Percentiles rank a stretch among this genome's conserved stretches.
Evolutionary conservation across 208 protist genomes (phyloP).

Genomic region (Crithidia expoeki): DNA sequence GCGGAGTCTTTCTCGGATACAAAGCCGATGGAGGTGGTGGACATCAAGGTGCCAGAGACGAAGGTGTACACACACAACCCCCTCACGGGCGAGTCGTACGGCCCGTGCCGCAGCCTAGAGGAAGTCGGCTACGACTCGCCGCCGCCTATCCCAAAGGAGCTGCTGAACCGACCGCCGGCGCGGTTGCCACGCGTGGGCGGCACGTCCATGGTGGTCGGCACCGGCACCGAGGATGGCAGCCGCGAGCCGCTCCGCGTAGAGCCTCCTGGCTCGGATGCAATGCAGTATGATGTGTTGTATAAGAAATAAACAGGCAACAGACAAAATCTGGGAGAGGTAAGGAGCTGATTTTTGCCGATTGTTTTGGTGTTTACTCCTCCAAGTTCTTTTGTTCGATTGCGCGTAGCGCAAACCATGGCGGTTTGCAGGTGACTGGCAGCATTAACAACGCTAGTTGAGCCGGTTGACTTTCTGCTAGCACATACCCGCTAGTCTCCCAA

Average conservation of each 20-base stretch:
- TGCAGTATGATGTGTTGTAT: conserved; percentile 50
- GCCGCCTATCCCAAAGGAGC: conserved; percentile 69
- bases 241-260: conserved; percentile 65
- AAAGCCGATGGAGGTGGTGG: conserved; percentile 70
- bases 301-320: conserved; percentile 16
- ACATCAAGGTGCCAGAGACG: conserved; percentile 75
- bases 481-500: too few species aligned
- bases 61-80: conserved; percentile 60
- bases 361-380: too few species aligned
- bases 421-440: too few species aligned
- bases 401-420: too few species aligned
- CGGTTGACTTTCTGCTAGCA: too few species aligned
- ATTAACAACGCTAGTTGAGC: too few species aligned
- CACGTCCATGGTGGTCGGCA: conserved; percentile 83
- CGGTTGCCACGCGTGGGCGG: conserved; percentile 67
- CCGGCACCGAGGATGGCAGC: conserved; percentile 64
- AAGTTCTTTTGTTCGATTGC: too few species aligned
- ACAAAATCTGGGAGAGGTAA: background rate
- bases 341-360: too few species aligned
- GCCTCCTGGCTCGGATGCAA: conserved; percentile 45
- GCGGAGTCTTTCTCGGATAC: conserved; percentile 25
- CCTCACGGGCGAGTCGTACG: conserved; percentile 59
- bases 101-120: conserved; percentile 81
- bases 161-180: conserved; percentile 67
- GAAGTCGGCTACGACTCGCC: conserved; percentile 83